Evolutionary conservation across 768 basidiomycete genomes (phyloP), one percentile per base, ranked within the genome.

Genomic region (Panaeolus papilionaceus): DNA sequence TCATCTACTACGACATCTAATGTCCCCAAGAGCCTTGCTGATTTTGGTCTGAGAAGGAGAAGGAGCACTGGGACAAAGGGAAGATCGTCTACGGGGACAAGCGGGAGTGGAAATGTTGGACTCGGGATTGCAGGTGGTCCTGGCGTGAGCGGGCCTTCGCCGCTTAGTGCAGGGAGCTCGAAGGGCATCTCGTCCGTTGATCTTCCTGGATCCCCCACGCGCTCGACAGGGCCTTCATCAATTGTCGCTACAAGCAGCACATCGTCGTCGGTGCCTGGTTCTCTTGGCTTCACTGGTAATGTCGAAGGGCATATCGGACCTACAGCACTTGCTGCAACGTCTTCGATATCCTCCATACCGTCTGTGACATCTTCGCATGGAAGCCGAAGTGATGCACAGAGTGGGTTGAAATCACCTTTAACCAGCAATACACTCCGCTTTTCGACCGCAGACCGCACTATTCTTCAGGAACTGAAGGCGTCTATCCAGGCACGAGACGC

Each of bases 401-500:
- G 8, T 33, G 54, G 54, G 7, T 37, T 58, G 54, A 58, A 58
- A 28, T 58, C 54, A 7, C 54, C 54, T 33, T 10, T 28, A 14
- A 18, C 54, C 14, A 58, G 54, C 54, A 58, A 58, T 58, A 58
- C 54, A 8, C 7, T 33, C 12, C 54, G 54, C 66, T 88, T 89
- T 74, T 88, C 88, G 2, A 88, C 89, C 0, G 84, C 86, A 11
- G 89, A 90, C 75, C 83, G 89, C 23, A 83, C 86, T 5, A 89
- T 89, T 61, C 78, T 89, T 3, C 79, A 85, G 68, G 87, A 89
- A 71, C 79, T 89, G 42, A 85, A 84, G 71, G 81, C 82, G 58
- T 83, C 81, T 66, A 82, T 87, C 47, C 77, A 77, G 20, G 88
- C 85, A 33, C 84, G 85, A 61, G 85, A 85, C 38, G 81, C 83